Base-by-base conservation (phyloP, 129 eudicot genomes). In the Silybum marianum region DNA sequence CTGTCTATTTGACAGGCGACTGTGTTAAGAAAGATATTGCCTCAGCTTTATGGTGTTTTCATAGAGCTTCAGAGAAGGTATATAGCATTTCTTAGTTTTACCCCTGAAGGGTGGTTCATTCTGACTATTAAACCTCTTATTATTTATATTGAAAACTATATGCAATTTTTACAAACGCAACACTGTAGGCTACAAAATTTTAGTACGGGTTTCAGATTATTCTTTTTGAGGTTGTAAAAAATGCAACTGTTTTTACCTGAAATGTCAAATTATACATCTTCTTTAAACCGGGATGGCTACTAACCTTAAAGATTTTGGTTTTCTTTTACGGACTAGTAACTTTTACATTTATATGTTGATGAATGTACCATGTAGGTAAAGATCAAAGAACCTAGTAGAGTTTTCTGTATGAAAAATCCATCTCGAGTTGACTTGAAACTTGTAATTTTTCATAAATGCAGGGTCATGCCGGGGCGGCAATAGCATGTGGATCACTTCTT, bases 391-490 rank as follows among this genome's bases (percentile, higher is more conserved):
- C 12, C 32, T 51, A 39, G 22, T 22, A 30, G 54, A 28, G 54
- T 71, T 26, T 68, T 71, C 30, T 2, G 22, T 40, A 23, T 25
- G 40, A 42, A 67, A 18, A 69, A 39, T 22, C 68, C 8, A 30
- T 46, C 82, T n/a, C 48, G 14, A 67, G 39, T 62, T 65, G 60
- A 38, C 74, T 5, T 80, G 58, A 65, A 79, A 23, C 26, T 39
- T 46, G 9, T 48, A 74, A 11, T 69, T 78, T 81, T 32, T 40
- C 74, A 62, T 86, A 13, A 63, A 32, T 76, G 80, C 85, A 95
- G 97, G 99, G 97, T 60, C 97, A 95, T 89, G 88, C 92, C 69
- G 99, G 93, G 76, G 94, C 97, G 74, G 95, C 99, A 80, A 71
- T 95, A 72, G 97, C 98, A 32, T 93, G 89, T 84, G 97, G 97